phyloP scores from a whole-genome alignment of 31 red algal species.

The Odonthalia washingtoniensis region DNA sequence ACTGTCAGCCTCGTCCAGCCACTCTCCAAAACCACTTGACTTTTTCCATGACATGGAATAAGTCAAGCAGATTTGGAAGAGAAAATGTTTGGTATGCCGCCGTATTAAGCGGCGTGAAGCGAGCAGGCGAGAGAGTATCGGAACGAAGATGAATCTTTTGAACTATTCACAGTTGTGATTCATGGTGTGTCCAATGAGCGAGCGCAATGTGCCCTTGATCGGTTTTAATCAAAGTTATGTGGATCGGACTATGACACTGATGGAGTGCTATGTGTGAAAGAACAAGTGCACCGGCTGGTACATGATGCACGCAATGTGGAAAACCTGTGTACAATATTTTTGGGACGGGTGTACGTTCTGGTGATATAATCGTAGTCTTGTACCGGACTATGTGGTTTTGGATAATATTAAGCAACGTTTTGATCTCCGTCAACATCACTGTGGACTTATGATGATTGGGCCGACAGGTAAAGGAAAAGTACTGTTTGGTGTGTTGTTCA shows the following conservation, averaged over 20 bases:
- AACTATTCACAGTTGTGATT: not conserved
- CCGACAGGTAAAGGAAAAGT: slow-evolving; percentile 75
- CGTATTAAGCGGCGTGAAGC: too few relatives aligned
- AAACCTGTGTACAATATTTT: not conserved
- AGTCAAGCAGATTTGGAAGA: not conserved
- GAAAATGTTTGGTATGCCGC: not conserved
- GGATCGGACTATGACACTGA: not conserved
- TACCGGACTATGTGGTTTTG: slow-evolving; percentile 42
- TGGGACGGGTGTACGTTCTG: slow-evolving; percentile 1
- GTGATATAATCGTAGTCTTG: slow-evolving; percentile 23
- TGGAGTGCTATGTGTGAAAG: not conserved
- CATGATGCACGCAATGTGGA: not conserved
- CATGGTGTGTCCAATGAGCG: not conserved
- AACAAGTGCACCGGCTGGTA: not conserved
- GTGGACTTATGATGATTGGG: slow-evolving; percentile 82
- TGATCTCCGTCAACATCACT: slow-evolving; percentile 59
- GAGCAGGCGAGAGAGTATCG: not conserved
- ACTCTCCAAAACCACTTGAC: not conserved
- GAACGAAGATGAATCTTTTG: not conserved
- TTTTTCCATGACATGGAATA: too few relatives aligned
- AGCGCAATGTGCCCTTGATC: not conserved
- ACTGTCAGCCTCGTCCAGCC: slow-evolving; percentile 32
- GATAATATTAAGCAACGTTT: slow-evolving; percentile 82
- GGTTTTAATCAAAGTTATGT: not conserved
- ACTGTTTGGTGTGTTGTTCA: slow-evolving; percentile 63